Evolutionary conservation across 805 yeast genomes (phyloP).

Genomic region (Metschnikowia orientalis): DNA sequence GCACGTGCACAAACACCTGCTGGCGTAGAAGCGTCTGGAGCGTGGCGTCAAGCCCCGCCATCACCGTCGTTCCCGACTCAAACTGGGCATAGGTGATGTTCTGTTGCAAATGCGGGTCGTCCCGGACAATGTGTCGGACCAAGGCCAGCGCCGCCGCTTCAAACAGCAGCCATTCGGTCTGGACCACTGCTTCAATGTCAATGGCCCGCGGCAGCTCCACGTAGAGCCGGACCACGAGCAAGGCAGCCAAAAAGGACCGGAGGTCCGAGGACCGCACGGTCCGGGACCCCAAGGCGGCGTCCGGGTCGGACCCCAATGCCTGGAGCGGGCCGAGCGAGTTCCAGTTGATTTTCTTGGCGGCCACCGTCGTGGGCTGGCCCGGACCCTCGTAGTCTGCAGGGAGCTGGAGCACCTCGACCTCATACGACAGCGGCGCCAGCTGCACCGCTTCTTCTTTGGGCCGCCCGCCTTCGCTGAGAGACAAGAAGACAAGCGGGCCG

Average conservation of each 20-base stretch:
- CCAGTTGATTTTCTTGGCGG: conserved; percentile 24
- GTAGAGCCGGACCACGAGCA: neutral
- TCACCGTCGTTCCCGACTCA: neutral
- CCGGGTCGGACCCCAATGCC: conserved; percentile 15
- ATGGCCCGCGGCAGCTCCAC: neutral
- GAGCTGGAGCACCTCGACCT: conserved; percentile 29
- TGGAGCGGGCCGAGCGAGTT: conserved; percentile 32
- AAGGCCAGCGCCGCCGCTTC: conserved; percentile 42
- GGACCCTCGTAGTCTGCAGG: conserved; percentile 42
- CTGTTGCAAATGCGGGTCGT: conserved; percentile 2
- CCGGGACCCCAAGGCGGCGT: neutral
- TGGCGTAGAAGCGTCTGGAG: too few relatives aligned
- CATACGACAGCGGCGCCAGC: conserved; percentile 10
- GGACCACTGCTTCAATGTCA: neutral
- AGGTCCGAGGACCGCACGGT: conserved; percentile 2
- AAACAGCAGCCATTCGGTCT: conserved; percentile 38
- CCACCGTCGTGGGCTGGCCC: neutral
- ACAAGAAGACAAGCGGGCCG: conserved; percentile 43
- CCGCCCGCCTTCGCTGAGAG: conserved; percentile 28
- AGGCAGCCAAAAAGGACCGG: neutral
- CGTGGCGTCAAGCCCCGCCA: too few relatives aligned
- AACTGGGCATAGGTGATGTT: conserved; percentile 3
- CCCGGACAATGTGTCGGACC: conserved; percentile 39
- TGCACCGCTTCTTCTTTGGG: conserved; percentile 8
- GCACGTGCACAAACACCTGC: too few relatives aligned